A percentile compares a stretch with the other conserved stretches of the same genome.
phyloP scores from a whole-genome alignment of 495 filamentous ascomycete genomes.

The Articulospora tetracladia region DNA sequence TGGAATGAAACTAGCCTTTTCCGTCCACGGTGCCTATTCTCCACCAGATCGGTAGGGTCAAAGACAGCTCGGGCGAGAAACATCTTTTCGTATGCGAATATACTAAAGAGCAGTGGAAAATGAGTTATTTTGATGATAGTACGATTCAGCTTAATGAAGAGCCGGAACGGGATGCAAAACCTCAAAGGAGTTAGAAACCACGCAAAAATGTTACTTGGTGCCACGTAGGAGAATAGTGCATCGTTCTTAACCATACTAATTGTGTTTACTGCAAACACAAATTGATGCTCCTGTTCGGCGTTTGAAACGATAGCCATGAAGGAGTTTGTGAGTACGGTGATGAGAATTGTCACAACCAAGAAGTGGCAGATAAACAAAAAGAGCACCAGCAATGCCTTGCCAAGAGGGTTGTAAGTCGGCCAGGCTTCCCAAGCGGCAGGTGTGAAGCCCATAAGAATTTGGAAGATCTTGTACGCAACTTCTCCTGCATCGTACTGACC shows the following conservation, averaged over 20 bases:
- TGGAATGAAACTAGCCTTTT: slow-evolving; percentile 49
- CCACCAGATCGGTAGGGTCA: slow-evolving; percentile 70
- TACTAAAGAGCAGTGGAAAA: slow-evolving; percentile 76
- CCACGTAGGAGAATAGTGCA: slow-evolving; percentile 85
- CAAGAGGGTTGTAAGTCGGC: slow-evolving; percentile 74
- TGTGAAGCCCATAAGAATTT: slow-evolving; percentile 75
- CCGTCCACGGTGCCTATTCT: slow-evolving; percentile 30
- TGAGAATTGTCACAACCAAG: slow-evolving; percentile 86
- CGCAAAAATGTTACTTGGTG: slow-evolving; percentile 81
- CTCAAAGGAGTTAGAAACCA: slow-evolving; percentile 81
- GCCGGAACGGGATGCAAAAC: slow-evolving; percentile 70
- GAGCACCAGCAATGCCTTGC: slow-evolving; percentile 66
- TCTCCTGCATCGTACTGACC: slow-evolving; percentile 56
- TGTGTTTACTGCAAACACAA: slow-evolving; percentile 89
- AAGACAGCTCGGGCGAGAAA: slow-evolving; percentile 66
- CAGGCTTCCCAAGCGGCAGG: slow-evolving; percentile 67
- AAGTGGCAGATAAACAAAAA: slow-evolving; percentile 95
- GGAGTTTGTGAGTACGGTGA: slow-evolving; percentile 88
- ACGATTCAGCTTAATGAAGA: slow-evolving; percentile 78
- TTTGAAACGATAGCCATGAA: slow-evolving; percentile 94
- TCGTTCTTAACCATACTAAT: slow-evolving; percentile 97
- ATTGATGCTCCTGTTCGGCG: slow-evolving; percentile 89
- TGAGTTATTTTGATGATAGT: slow-evolving; percentile 87
- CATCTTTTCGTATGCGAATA: slow-evolving; percentile 81
- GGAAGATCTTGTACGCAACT: slow-evolving; percentile 85